Base-by-base conservation (phyloP, 441 rosid genomes). In the Macaranga tanarius region DNA sequence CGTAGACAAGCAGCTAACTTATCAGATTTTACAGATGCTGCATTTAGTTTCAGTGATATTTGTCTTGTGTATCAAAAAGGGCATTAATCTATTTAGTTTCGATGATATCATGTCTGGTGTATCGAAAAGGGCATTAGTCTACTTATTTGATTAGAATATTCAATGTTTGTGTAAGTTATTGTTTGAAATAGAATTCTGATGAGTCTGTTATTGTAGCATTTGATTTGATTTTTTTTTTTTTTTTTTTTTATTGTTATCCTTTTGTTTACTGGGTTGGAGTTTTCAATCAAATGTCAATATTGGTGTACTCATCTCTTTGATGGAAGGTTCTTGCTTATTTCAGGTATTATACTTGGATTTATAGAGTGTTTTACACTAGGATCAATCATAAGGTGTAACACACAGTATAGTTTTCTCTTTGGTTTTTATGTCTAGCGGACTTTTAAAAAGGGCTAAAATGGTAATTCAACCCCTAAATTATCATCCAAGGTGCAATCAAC, bases 81-180 rank as follows among this genome's bases (percentile, higher is more conserved):
- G 75, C 47, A 42, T 42, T 42, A 42, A 0, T 42, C 47, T 42
- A 7, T 40, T 12, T 48, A 15, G 13, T 34, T n/a, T 34, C 22
- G 9, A 12, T 54, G 56, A 22, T 60, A 60, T n/a, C 7, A 7
- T 44, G 12, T 34, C 38, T 34, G 25, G 69, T 48, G 13, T 51
- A 50, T 66, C 7, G n/a, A 16, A 25, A 15, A 17, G 66, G 71
- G 76, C 64, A 73, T 59, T 57, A 22, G 34, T 44, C 64, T 73
- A 66, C 47, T 66, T 73, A 48, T 66, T 57, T 57, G 40, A 66
- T 13, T 16, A 48, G 67, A 48, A 34, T 2, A 52, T 23, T 34
- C 2, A 17, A 22, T 38, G 13, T 9, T 5, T 54, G 69, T 65
- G 20, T 26, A 42, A 65, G 23, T 62, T 62, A 2, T 72, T 40